These are phyloP conservation scores for Teunomyces cretensis DNA, from an alignment of 805 yeast genomes.

Conservation along the genomic window DNA sequence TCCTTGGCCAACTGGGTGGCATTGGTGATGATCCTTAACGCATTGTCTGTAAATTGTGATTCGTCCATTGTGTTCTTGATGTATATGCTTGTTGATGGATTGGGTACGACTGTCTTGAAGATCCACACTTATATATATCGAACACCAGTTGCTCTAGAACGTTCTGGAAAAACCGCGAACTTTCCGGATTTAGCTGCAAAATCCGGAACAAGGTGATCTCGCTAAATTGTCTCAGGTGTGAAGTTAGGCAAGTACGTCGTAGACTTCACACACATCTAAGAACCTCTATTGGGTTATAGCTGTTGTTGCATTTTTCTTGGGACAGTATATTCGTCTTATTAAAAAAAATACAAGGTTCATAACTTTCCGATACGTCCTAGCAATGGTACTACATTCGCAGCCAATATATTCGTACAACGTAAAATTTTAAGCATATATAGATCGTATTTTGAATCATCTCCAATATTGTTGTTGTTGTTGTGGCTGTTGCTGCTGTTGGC, in stretches of 20 bases:
- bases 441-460: conserved; percentile 1
- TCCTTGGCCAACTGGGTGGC: conserved; percentile 84
- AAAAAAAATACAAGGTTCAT: too few relatives aligned
- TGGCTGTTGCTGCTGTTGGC: conserved; percentile 11
- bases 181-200: conserved; percentile 3
- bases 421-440: background rate
- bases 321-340: too few relatives aligned
- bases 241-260: too few relatives aligned
- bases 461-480: conserved; percentile 12
- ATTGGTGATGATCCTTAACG: conserved; percentile 72
- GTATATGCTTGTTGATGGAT: background rate
- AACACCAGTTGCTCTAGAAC: conserved; percentile 1
- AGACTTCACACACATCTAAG: too few relatives aligned
- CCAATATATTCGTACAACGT: background rate
- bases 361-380: too few relatives aligned
- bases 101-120: conserved; percentile 19
- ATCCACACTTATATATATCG: conserved; percentile 20
- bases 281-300: too few relatives aligned
- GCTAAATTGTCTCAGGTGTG: too few relatives aligned
- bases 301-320: too few relatives aligned
- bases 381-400: conserved; percentile 1
- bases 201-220: too few relatives aligned
- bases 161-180: conserved; percentile 4
- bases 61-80: conserved; percentile 46
- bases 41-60: conserved; percentile 91